A percentile compares a stretch with the other conserved stretches of the same genome.
Conservation (phyloP, 352 stramenopile genomes). For the Globisporangium radiosum region DNA sequence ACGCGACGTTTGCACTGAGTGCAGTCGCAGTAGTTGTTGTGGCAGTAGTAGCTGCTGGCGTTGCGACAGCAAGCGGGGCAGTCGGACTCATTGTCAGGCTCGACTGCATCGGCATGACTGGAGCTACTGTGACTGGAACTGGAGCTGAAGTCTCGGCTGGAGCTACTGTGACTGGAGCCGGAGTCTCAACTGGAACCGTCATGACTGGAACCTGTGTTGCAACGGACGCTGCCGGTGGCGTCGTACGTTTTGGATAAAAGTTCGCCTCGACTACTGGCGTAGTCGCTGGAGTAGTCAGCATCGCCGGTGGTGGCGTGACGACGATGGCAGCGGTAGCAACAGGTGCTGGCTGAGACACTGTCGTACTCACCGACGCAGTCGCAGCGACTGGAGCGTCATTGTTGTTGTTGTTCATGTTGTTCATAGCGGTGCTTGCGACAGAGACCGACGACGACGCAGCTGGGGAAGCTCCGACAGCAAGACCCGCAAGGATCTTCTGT, state of each 20-base stretch:
- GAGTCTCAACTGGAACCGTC: no score
- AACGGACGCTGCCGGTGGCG: not conserved
- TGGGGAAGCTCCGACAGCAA: not conserved
- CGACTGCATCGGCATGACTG: not conserved
- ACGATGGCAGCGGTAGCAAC: not conserved
- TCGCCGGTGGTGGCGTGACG: not conserved
- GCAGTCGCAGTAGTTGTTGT: slow-evolving; percentile 2
- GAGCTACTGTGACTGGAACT: not conserved
- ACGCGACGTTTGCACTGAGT: slow-evolving; percentile 2
- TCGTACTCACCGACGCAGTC: not conserved
- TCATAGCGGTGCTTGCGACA: not conserved
- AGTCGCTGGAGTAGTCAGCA: not conserved
- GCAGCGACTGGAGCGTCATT: not conserved
- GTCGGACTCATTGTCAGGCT: slow-evolving; percentile 1
- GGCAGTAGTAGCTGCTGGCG: not conserved
- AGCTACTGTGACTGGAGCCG: not conserved
- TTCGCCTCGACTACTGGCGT: not conserved
- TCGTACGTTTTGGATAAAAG: no score
- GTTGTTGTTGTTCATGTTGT: not conserved
- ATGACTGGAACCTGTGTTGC: not conserved
- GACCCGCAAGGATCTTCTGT: slow-evolving; percentile 11
- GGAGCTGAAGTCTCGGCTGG: not conserved
- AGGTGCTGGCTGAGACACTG: not conserved
- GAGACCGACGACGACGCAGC: not conserved
- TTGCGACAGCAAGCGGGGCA: not conserved